These are phyloP conservation scores for Echinosophora koreensis DNA, from an alignment of 306 rosid genomes.

Conservation along the genomic window DNA sequence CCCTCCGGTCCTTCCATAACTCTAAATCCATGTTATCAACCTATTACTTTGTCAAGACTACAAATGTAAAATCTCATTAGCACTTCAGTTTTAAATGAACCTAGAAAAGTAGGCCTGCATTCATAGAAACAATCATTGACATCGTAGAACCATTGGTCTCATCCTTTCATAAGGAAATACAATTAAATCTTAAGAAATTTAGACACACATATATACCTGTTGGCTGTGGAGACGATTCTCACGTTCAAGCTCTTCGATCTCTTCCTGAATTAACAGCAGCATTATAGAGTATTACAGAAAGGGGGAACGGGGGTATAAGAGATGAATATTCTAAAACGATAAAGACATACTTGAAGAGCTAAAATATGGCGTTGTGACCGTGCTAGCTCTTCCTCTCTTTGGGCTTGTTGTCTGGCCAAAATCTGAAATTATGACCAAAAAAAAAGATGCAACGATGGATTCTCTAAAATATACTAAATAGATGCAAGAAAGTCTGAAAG, in stretches of 20 bases:
- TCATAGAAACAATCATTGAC: slow-evolving; percentile 26
- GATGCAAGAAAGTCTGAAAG: slow-evolving; percentile 15
- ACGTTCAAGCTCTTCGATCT: slow-evolving; percentile 95
- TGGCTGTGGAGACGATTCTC: slow-evolving; percentile 96
- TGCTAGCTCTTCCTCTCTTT: slow-evolving; percentile 94
- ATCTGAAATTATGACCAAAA: slow-evolving; percentile 63
- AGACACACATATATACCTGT: slow-evolving; percentile 67
- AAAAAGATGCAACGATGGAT: slow-evolving; percentile 34
- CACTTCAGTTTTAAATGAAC: slow-evolving; percentile 39
- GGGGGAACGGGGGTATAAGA: neutral
- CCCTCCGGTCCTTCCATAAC: neutral
- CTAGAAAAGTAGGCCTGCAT: slow-evolving; percentile 10
- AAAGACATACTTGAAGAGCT: slow-evolving; percentile 92
- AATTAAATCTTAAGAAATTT: slow-evolving; percentile 36
- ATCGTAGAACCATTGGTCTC: slow-evolving; percentile 25
- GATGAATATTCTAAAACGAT: slow-evolving; percentile 33
- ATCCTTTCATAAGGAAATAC: slow-evolving; percentile 30
- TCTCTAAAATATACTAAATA: slow-evolving; percentile 31
- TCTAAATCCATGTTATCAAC: neutral
- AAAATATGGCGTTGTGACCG: slow-evolving; percentile 95
- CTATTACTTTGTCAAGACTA: slow-evolving; percentile 1
- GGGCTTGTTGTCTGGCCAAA: slow-evolving; percentile 99
- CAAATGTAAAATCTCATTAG: slow-evolving; percentile 13
- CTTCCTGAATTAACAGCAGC: slow-evolving; percentile 74
- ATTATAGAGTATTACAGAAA: slow-evolving; percentile 31